Evolutionary conservation across 768 basidiomycete species (phyloP), one percentile per base, ranked within the genome.

Genomic region (Gymnopilus dilepis): DNA sequence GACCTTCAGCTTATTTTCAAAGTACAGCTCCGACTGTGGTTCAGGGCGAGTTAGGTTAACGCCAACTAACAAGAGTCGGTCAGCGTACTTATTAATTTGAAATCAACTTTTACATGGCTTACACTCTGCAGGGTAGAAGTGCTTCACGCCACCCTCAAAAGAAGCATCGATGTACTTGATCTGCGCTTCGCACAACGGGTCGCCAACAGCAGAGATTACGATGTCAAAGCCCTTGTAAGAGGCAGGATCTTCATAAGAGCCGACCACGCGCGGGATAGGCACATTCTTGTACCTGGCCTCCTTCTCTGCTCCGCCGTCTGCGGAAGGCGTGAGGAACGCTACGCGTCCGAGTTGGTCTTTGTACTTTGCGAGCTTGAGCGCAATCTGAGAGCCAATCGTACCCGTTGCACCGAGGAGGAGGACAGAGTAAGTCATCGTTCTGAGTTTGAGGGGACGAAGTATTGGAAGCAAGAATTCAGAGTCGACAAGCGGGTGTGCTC

Each of bases 401-500:
- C 61, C 61, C 11, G 56, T 62, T 22, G 61, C 61, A 45, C 61
- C 61, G 3, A 62, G 37, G n/a, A 62, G 48, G n/a, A 62, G 54
- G 24, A 62, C 56, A 57, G 61, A 62, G 50, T 42, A 62, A 15
- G 43, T 33, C 56, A 58, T 58, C 28, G 31, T n/a, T 15, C n/a
- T n/a, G n/a, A n/a, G n/a, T n/a, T n/a, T n/a, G n/a, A n/a, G n/a
- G n/a, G n/a, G n/a, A n/a, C n/a, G n/a, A n/a, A n/a, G n/a, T n/a
- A n/a, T n/a, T n/a, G n/a, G n/a, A n/a, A n/a, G n/a, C n/a, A n/a
- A n/a, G n/a, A n/a, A n/a, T n/a, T n/a, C n/a, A n/a, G n/a, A n/a
- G n/a, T n/a, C n/a, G n/a, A n/a, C 34, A 37, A 15, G 3, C 34
- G 7, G 34, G 34, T 37, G 34, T 9, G 8, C 34, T 37, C 15